Base-by-base conservation (phyloP, 768 basidiomycete species). In the Baorangia bicolor region DNA sequence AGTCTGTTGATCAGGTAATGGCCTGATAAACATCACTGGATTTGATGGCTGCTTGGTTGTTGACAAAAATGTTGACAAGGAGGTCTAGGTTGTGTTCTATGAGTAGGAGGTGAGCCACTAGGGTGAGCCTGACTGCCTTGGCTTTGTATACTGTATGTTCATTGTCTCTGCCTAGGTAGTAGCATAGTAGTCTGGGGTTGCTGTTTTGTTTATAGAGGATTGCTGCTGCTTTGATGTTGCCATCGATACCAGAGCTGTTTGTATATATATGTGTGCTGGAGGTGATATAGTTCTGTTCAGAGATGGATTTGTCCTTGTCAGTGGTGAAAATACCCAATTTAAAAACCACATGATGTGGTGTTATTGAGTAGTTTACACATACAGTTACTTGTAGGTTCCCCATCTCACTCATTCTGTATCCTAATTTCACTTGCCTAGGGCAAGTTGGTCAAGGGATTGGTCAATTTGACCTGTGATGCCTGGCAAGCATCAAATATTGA, bases 1-100 rank as follows among this genome's bases (percentile, higher is more conserved):
- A 51, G 18, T 23, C 14, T n/a, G 5, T 51, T 13, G 5, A 51
- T 51, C 42, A 51, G 34, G 42, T 51, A 35, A 12, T 43, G 42
- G 12, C 51, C 34, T 0, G 41, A 11, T 27, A 27, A 2, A 35
- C 23, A 12, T 51, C 51, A 51, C 51, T 13, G 18, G 51, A 43
- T 51, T 44, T 51, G 23, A 51, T 51, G 4, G n/a, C 34, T 2
- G 51, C 51, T 6, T 51, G 51, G 25, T 51, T 51, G 25, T 51
- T 25, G 1, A 43, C 6, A 18, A 43, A 43, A 3, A 51, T 44
- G 12, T 3, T 20, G 4, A 43, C 10, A 0, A 42, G 51, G 5
- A 28, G 18, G 2, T 12, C 3, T 4, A 2, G 12, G 1, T 45
- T 20, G 3, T 16, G 18, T 6, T 40, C 20, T 4, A 2, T 21